Conservation (phyloP, 208 protist species). For the Porcisia hertigi region DNA sequence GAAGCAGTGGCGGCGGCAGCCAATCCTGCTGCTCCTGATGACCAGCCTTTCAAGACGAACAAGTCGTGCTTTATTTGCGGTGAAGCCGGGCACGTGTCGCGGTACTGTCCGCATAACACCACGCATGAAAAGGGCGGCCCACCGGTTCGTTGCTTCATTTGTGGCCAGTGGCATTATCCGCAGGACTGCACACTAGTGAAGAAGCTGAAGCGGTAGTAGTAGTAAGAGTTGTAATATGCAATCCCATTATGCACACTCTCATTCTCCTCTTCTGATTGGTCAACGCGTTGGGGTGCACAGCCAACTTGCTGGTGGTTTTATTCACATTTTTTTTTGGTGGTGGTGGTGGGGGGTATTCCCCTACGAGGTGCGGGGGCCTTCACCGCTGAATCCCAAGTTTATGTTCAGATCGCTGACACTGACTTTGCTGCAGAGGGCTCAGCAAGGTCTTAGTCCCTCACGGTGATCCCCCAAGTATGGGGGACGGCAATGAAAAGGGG, state of each 20-base stretch:
- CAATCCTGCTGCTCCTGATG: slow-evolving; percentile 17
- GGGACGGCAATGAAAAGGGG: not conserved
- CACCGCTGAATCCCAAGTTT: not conserved
- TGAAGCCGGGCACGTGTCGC: slow-evolving; percentile 69
- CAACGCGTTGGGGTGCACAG: not conserved
- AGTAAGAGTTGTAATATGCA: no score
- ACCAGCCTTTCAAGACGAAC: slow-evolving; percentile 65
- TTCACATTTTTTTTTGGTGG: no score
- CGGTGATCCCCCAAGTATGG: not conserved
- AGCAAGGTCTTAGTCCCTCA: not conserved
- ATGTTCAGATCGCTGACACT: not conserved
- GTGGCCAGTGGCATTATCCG: slow-evolving; percentile 87
- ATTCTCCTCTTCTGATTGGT: no score
- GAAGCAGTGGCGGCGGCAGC: slow-evolving; percentile 3
- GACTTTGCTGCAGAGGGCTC: not conserved
- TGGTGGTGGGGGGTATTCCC: no score
- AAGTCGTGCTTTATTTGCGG: slow-evolving; percentile 83
- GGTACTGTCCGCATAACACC: slow-evolving; percentile 72
- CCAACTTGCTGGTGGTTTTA: no score
- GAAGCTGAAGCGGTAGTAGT: slow-evolving; percentile 29
- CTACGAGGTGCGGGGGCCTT: no score
- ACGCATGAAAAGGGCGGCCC: slow-evolving; percentile 61
- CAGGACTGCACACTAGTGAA: slow-evolving; percentile 63
- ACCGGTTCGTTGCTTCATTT: slow-evolving; percentile 83
- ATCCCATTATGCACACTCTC: not conserved